Conservation (phyloP, 352 stramenopile genomes). For the Pythium chondricola region DNA sequence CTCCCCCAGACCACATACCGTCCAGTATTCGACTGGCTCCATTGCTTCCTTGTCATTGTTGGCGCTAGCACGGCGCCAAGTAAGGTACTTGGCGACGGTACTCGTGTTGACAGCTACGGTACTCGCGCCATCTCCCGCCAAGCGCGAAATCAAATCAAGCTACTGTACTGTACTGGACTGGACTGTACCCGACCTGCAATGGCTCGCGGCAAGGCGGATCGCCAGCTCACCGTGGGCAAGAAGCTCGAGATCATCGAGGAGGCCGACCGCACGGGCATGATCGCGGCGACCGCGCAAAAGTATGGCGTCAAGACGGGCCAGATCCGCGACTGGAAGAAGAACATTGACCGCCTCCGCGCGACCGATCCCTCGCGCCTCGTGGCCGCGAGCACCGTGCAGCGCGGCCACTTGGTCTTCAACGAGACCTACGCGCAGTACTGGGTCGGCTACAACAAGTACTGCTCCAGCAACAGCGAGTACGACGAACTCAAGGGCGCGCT, state of each 20-base stretch:
- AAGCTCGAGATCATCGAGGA: conserved; percentile 88
- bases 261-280: conserved; percentile 70
- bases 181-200: conserved; percentile 20
- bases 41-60: too few relatives aligned
- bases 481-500: conserved; percentile 64
- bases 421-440: conserved; percentile 87
- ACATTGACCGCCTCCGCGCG: conserved; percentile 64
- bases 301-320: conserved; percentile 83
- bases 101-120: conserved; percentile 17
- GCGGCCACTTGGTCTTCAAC: conserved; percentile 82
- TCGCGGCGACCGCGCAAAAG: conserved; percentile 74
- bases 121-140: conserved; percentile 10
- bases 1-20: too few relatives aligned
- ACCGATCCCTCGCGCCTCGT: conserved; percentile 78
- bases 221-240: conserved; percentile 78
- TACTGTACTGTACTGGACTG: background rate
- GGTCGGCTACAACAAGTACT: conserved; percentile 88
- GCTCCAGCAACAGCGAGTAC: conserved; percentile 63
- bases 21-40: background rate
- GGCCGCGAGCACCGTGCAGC: conserved; percentile 75
- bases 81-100: background rate
- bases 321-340: conserved; percentile 87
- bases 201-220: conserved; percentile 76
- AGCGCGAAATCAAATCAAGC: background rate
- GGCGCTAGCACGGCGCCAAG: too few relatives aligned